Conservation (phyloP, 208 protist genomes). For the Leishmania lainsoni region DNA sequence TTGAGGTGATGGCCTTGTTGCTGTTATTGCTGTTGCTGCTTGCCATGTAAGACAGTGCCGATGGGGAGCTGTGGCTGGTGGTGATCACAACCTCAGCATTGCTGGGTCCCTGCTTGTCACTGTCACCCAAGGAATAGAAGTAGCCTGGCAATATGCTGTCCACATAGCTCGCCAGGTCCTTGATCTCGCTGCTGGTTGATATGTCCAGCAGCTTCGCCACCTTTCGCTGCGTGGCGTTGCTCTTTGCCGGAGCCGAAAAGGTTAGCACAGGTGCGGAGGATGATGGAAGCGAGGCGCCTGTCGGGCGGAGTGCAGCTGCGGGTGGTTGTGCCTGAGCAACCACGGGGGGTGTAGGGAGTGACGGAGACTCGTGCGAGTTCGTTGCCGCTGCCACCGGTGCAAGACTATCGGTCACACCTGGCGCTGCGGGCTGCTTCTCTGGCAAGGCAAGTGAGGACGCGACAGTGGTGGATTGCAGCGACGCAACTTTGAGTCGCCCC, state of each 20-base stretch:
- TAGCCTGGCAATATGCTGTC: constrained; percentile 54
- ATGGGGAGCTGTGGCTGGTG: neutral
- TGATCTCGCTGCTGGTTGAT: constrained; percentile 57
- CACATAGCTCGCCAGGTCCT: constrained; percentile 66
- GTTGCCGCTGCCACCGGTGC: neutral
- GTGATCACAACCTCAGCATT: neutral
- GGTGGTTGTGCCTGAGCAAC: neutral
- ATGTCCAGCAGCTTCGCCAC: constrained; percentile 61
- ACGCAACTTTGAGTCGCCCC: neutral
- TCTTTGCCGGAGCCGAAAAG: constrained; percentile 8
- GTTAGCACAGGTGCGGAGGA: neutral
- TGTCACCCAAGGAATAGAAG: constrained; percentile 27
- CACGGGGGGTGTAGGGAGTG: neutral
- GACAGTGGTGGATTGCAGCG: neutral
- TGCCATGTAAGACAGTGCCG: neutral
- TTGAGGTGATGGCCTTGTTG: constrained; percentile 3
- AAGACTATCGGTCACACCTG: neutral
- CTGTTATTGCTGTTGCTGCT: neutral
- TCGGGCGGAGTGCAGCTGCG: neutral
- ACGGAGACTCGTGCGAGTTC: neutral
- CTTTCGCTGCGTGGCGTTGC: constrained; percentile 26
- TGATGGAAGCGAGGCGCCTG: neutral
- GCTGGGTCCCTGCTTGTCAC: constrained; percentile 13
- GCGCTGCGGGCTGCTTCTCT: neutral
- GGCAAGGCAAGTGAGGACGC: neutral